Percentiles rank a stretch among this genome's conserved stretches.
These are phyloP conservation scores for Candida methanosorbosa DNA, from an alignment of 805 yeast species.

Conservation along the genomic window DNA sequence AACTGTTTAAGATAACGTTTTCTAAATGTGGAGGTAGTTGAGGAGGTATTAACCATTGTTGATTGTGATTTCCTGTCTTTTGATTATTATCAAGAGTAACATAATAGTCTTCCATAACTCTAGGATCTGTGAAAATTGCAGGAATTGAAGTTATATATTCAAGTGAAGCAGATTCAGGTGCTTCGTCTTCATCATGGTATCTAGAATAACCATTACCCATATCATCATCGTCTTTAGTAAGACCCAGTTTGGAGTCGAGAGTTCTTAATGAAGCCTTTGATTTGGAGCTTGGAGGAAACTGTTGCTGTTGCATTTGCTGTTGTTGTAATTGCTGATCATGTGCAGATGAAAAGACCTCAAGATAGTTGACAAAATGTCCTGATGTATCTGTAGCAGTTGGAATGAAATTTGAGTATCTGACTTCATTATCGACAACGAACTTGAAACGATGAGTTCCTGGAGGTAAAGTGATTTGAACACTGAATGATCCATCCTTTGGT, in stretches of 20 bases:
- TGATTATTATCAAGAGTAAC: constrained; percentile 66
- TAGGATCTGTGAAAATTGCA: constrained; percentile 76
- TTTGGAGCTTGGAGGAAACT: too few species aligned
- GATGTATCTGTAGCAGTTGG: constrained; percentile 98
- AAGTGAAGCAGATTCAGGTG: constrained; percentile 18
- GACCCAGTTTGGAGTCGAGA: constrained; percentile 53
- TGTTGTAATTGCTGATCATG: constrained; percentile 13
- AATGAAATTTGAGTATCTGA: constrained; percentile 75
- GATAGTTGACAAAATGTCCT: constrained; percentile 91
- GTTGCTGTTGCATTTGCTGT: too few species aligned
- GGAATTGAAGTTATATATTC: constrained; percentile 65
- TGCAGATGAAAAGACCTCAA: constrained; percentile 48
- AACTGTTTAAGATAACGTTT: constrained; percentile 80
- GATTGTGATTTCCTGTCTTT: constrained; percentile 40
- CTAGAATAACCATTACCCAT: constrained; percentile 77
- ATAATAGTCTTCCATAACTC: constrained; percentile 82
- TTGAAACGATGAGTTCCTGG: constrained; percentile 90
- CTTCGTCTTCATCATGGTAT: constrained; percentile 54
- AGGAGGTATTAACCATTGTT: constrained; percentile 74
- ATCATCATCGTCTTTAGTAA: constrained; percentile 64
- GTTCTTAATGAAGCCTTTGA: constrained; percentile 25
- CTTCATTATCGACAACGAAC: constrained; percentile 89
- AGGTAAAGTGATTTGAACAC: constrained; percentile 69
- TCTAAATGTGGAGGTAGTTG: constrained; percentile 96
- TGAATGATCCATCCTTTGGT: constrained; percentile 42